Evolutionary conservation across 345 rosid species (phyloP), one percentile per base, ranked within the genome.

Genomic region (Populus tremula): DNA sequence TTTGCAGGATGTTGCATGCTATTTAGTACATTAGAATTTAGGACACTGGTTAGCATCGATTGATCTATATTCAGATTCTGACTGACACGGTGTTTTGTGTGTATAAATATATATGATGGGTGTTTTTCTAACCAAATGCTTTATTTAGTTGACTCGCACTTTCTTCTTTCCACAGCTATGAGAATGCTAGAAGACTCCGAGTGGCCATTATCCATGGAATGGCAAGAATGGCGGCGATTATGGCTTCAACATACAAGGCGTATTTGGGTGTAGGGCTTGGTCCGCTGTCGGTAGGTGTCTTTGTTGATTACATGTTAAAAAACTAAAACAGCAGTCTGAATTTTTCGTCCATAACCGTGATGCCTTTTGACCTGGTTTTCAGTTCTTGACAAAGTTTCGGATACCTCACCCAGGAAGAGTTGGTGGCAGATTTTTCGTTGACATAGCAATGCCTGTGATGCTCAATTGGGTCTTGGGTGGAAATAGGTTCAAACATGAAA

Each of bases 261-360:
- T 93, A 92, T 87, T 78, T 96, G 78, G 99, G 97, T 62, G 96
- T 96, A 77, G 98, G 99, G 71, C 97, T 96, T 70, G 98, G 99
- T 76, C 98, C 97, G 43, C 81, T 93, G 12, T 90, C 94, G 84
- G 98, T 92, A 82, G 54, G 94, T 74, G 23, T 72, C 64, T 35
- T 54, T 38, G 13, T 77, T 10, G 20, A 61, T 67, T 53, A 54
- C 64, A 23, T 21, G 45, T n/a, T 64, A 45, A 38, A 35, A 54
- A 49, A 68, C 59, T 11, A 61, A 73, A 39, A 68, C 10, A 78
- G 11, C 47, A 45, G 43, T 53, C 6, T 62, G 11, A 61, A 70
- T 29, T 59, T n/a, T 45, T 79, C 20, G 4, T 20, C 31, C 9
- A 67, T 33, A 75, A 76, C 79, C 25, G 12, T 79, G 77, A 27